Evolutionary conservation across 805 yeast species (phyloP).

Genomic region (Yamadazyma laniorum): DNA sequence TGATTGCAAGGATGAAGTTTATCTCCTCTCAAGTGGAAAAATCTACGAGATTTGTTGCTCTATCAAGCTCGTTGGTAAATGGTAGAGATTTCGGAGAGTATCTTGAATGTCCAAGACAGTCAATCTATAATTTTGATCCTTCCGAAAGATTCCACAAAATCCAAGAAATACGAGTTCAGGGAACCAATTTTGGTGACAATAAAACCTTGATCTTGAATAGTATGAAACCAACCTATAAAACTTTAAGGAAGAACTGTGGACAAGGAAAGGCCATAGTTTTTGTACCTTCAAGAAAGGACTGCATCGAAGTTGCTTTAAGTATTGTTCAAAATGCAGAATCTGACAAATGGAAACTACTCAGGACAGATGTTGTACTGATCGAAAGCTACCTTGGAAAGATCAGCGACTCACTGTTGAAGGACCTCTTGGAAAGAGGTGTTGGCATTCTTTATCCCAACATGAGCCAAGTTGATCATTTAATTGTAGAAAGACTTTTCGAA

Average conservation of each 20-base stretch:
- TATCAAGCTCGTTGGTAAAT: slow-evolving; percentile 69
- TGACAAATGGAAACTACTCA: slow-evolving; percentile 40
- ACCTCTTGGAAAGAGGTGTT: slow-evolving; percentile 55
- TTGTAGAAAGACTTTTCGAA: slow-evolving; percentile 52
- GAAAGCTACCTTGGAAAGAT: slow-evolving; percentile 44
- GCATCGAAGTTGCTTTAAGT: slow-evolving; percentile 7
- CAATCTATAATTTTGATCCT: slow-evolving; percentile 70
- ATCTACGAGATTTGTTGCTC: slow-evolving; percentile 58
- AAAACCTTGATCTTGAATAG: slow-evolving; percentile 39
- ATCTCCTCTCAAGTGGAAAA: slow-evolving; percentile 65
- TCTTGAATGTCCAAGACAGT: slow-evolving; percentile 67
- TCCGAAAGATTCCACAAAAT: slow-evolving; percentile 55
- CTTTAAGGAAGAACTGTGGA: slow-evolving; percentile 26
- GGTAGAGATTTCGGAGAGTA: slow-evolving; percentile 81
- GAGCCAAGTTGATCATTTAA: slow-evolving; percentile 50
- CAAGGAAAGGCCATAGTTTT: slow-evolving; percentile 11
- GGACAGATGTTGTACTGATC: slow-evolving; percentile 32
- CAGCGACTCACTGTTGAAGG: slow-evolving; percentile 44
- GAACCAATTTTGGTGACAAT: slow-evolving; percentile 44
- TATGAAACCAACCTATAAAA: slow-evolving; percentile 48
- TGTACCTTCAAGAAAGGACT: slow-evolving; percentile 7
- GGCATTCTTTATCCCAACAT: slow-evolving; percentile 63
- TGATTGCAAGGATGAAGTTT: slow-evolving; percentile 68
- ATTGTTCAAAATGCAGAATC: slow-evolving; percentile 45
- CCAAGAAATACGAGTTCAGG: slow-evolving; percentile 54